Evolutionary conservation across 2,329 filamentous ascomycete species (phyloP), one percentile per base, ranked within the genome.

Genomic region (Xenoacremonium recifei): DNA sequence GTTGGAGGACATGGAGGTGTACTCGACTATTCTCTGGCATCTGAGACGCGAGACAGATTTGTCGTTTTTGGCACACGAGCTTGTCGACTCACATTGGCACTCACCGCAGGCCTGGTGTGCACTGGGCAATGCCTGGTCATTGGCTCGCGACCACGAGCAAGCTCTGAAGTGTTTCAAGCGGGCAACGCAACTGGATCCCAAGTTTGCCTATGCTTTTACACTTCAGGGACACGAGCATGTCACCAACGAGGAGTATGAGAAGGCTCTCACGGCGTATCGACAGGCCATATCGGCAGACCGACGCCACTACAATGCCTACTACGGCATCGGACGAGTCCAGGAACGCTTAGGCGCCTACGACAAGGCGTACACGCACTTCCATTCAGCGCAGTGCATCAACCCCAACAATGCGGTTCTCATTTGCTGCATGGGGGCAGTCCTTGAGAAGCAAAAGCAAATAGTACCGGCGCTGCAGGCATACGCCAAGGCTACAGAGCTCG

Each of bases 21-120:
- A 96, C 67, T 97, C 92, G 12, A 99, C 93, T 1, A 85, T 95
- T n/a, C 76, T 99, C n/a, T 99, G 95, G 93, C 91, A 96, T 64
- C 71, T 96, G 48, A 96, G 95, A 66, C 85, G 87, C 49, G 92
- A 96, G 60, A 87, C 90, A 0, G 89, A 96, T 47, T 75, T 99
- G 17, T 91, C 92, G 1, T 95, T 93, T 66, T 75, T 99, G 20
- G 89, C 92, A 1, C 92, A 97, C 59, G 89, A 95, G 57, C 75
- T 97, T 30, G 79, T 95, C 38, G 92, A 96, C 51, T 75, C 87
- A 13, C 87, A 90, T 45, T 93, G 91, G 70, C 76, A 93, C 50
- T 92, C 91, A 0, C 92, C 93, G 2, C 87, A 99, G 65, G 90
- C 93, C 4, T 99, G 93, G 95, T 96, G 91, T 60, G 89, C 90